Conservation (phyloP, 495 filamentous ascomycete genomes). For the Aspergillus affinis region DNA sequence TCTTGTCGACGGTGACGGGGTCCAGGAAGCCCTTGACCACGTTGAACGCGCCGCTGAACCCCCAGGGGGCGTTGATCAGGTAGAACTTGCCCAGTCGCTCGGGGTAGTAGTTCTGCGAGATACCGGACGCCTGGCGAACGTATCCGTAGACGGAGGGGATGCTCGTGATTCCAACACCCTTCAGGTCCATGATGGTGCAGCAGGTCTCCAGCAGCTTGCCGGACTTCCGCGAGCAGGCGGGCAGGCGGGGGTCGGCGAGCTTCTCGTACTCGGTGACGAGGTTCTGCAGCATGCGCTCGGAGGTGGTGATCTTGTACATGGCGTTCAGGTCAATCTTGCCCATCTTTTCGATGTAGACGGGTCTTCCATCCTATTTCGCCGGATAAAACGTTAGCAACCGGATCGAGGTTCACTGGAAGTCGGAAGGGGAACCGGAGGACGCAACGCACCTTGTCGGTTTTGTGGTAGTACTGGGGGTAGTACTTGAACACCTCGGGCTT, state of each 20-base stretch:
- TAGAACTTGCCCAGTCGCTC: conserved; percentile 88
- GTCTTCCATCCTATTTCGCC: conserved; percentile 76
- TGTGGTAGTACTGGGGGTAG: conserved; percentile 99
- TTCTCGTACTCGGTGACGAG: conserved; percentile 97
- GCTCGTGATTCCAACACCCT: conserved; percentile 83
- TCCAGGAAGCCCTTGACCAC: conserved; percentile 90
- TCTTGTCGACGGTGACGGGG: conserved; percentile 94
- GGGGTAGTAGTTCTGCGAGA: conserved; percentile 98
- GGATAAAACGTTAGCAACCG: conserved; percentile 14
- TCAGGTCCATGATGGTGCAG: conserved; percentile 95
- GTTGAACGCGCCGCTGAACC: conserved; percentile 78
- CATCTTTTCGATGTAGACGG: conserved; percentile 94
- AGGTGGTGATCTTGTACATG: conserved; percentile 91
- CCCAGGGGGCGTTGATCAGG: conserved; percentile 97
- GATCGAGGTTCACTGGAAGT: not conserved
- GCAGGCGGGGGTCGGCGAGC: conserved; percentile 85
- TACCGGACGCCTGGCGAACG: conserved; percentile 71
- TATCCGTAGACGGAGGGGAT: conserved; percentile 82
- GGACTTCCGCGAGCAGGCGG: conserved; percentile 91
- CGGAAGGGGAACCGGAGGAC: not conserved
- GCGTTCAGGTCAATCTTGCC: conserved; percentile 87
- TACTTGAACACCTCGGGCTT: conserved; percentile 85
- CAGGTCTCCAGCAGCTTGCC: conserved; percentile 91
- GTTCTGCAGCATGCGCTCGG: conserved; percentile 92
- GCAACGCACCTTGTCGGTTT: conserved; percentile 83